Percentiles rank a stretch among this genome's conserved stretches.
phyloP scores from a whole-genome alignment of 148 eudicot genomes.

The Camellia granthamiana region DNA sequence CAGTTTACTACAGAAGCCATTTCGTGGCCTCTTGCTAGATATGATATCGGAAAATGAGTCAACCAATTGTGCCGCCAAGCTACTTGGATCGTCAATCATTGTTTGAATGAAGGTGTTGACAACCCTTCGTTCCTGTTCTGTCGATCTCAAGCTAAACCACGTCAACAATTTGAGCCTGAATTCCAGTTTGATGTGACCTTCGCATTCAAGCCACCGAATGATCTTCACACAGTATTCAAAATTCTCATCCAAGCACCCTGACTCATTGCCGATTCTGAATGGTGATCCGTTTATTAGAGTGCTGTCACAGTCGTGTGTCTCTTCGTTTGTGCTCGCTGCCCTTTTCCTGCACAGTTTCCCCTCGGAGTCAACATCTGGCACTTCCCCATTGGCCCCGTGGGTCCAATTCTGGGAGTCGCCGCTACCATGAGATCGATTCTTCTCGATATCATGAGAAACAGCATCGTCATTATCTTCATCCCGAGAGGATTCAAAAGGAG shows the following conservation, averaged over 20 bases:
- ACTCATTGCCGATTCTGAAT: conserved; percentile 27
- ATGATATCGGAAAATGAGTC: conserved; percentile 72
- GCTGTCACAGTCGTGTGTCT: conserved; percentile 71
- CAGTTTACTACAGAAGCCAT: conserved; percentile 44
- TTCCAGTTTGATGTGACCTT: conserved; percentile 59
- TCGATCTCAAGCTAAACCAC: conserved; percentile 88
- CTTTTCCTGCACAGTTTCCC: conserved; percentile 42
- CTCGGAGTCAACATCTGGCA: conserved; percentile 46
- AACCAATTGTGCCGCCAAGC: conserved; percentile 78
- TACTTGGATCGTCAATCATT: conserved; percentile 64
- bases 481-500: conserved; percentile 71
- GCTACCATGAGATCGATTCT: conserved; percentile 58
- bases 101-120: conserved; percentile 72
- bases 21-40: conserved; percentile 60
- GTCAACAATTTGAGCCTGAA: conserved; percentile 75
- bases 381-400: conserved; percentile 40
- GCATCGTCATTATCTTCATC: conserved; percentile 69
- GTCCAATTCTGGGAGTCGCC: conserved; percentile 58
- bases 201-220: conserved; percentile 65
- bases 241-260: conserved; percentile 59
- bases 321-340: conserved; percentile 43
- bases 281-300: conserved; percentile 55
- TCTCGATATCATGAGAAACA: conserved; percentile 52
- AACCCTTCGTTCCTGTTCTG: conserved; percentile 80
- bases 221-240: conserved; percentile 78